Evolutionary conservation across 257 asterid species (phyloP).

Genomic region (Solanum pinnatisectum): DNA sequence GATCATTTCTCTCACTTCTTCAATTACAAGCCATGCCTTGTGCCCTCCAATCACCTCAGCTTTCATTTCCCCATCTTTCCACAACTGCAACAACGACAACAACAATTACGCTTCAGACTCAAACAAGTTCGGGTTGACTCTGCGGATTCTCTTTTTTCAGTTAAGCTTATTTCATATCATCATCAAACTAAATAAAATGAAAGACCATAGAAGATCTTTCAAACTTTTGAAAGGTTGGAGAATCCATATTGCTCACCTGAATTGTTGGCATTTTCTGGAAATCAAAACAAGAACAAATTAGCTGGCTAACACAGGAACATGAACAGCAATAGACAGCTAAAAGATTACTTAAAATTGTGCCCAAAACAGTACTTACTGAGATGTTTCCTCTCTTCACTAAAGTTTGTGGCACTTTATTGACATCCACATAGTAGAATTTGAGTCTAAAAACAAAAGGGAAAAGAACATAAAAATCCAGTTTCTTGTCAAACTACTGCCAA

Average conservation of each 20-base stretch:
- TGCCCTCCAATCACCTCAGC: slow-evolving; percentile 95
- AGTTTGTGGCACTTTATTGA: slow-evolving; percentile 75
- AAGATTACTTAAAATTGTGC: background rate
- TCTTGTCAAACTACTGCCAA: background rate
- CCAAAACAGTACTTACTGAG: slow-evolving; percentile 35
- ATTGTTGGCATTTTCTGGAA: slow-evolving; percentile 97
- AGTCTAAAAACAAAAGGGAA: slow-evolving; percentile 22
- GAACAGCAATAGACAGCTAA: background rate
- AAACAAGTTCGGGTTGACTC: background rate
- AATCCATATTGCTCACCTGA: slow-evolving; percentile 47
- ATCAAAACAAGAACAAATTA: background rate
- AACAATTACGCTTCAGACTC: background rate
- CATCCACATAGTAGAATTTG: slow-evolving; percentile 70
- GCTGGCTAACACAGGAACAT: background rate
- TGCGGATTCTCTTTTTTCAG: background rate
- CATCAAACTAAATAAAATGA: background rate
- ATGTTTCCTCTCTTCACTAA: slow-evolving; percentile 80
- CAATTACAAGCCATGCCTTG: slow-evolving; percentile 93
- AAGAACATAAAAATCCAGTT: background rate
- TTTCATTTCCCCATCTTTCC: slow-evolving; percentile 96
- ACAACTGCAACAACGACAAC: slow-evolving; percentile 35
- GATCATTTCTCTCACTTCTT: slow-evolving; percentile 82
- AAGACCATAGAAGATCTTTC: background rate
- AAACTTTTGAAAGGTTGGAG: background rate
- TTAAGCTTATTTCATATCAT: background rate